Conservation (phyloP, 2,329 filamentous ascomycete species). For the Fusarium acutatum region DNA sequence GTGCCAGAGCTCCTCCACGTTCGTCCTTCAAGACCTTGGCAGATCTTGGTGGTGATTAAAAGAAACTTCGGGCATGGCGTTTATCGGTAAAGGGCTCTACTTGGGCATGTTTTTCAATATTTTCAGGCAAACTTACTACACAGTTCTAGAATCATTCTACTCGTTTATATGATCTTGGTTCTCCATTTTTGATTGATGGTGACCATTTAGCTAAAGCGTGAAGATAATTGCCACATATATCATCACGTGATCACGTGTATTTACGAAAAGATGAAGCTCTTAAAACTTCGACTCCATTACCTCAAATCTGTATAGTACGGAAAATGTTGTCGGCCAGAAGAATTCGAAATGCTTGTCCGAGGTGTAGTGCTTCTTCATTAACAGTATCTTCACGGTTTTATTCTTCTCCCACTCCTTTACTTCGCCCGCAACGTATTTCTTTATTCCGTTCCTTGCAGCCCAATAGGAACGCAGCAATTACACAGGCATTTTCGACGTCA, state of each 20-base stretch:
- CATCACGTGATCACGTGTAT: slow-evolving; percentile 44
- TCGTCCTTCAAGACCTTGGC: slow-evolving; percentile 62
- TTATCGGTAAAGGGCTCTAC: background rate
- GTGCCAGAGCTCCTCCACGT: slow-evolving; percentile 44
- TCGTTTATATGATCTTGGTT: background rate
- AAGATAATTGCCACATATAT: background rate
- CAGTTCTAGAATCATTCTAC: background rate
- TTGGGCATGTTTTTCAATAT: background rate
- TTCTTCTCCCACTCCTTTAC: slow-evolving; percentile 14
- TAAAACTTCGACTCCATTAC: slow-evolving; percentile 6
- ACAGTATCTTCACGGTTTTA: slow-evolving; percentile 18
- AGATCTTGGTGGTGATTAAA: slow-evolving; percentile 54
- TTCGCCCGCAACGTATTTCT: slow-evolving; percentile 27
- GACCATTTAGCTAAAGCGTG: background rate
- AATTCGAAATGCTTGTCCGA: slow-evolving; percentile 46
- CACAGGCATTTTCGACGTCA: slow-evolving; percentile 45
- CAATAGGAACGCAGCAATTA: slow-evolving; percentile 41
- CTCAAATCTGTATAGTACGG: slow-evolving; percentile 26
- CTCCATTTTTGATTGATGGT: background rate
- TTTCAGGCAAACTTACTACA: background rate
- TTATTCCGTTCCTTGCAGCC: slow-evolving; percentile 24
- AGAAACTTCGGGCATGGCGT: background rate
- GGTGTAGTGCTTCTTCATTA: slow-evolving; percentile 34
- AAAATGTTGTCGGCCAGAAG: slow-evolving; percentile 49
- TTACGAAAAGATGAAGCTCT: background rate